Evolutionary conservation across 2,329 filamentous ascomycete species (phyloP).

Genomic region (Fusarium pseudoanthophilum): DNA sequence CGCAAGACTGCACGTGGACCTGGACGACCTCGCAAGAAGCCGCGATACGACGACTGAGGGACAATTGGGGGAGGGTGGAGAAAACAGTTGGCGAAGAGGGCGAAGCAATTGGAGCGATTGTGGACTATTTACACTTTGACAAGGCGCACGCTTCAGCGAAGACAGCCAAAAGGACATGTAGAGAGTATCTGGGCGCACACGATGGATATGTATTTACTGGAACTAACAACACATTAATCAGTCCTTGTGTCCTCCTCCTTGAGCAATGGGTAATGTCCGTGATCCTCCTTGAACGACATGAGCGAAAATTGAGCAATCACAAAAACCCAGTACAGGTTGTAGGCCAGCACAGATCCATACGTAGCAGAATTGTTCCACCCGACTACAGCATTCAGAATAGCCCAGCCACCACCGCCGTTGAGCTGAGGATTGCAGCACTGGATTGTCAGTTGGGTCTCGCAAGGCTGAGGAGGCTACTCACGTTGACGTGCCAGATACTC

Average conservation of each 20-base stretch:
- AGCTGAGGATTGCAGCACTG: constrained; percentile 81
- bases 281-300: constrained; percentile 74
- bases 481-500: constrained; percentile 86
- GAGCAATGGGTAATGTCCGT: constrained; percentile 60
- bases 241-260: constrained; percentile 40
- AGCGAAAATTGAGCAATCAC: constrained; percentile 76
- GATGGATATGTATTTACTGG: constrained; percentile 30
- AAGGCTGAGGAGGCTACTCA: constrained; percentile 58
- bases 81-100: neutral
- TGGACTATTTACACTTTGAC: neutral
- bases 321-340: constrained; percentile 87
- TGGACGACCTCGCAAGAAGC: constrained; percentile 43
- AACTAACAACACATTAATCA: constrained; percentile 5
- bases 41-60: constrained; percentile 5
- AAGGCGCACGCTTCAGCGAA: neutral
- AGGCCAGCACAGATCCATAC: constrained; percentile 85
- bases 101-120: neutral
- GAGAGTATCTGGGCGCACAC: constrained; percentile 22
- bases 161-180: constrained; percentile 12
- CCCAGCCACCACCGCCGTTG: constrained; percentile 83
- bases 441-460: neutral
- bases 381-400: constrained; percentile 85
- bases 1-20: constrained; percentile 36
- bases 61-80: neutral
- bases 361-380: constrained; percentile 92